Percentiles rank a stretch among this genome's conserved stretches.
Conservation (phyloP, 768 basidiomycete genomes). For the Kwoniella sp. region DNA sequence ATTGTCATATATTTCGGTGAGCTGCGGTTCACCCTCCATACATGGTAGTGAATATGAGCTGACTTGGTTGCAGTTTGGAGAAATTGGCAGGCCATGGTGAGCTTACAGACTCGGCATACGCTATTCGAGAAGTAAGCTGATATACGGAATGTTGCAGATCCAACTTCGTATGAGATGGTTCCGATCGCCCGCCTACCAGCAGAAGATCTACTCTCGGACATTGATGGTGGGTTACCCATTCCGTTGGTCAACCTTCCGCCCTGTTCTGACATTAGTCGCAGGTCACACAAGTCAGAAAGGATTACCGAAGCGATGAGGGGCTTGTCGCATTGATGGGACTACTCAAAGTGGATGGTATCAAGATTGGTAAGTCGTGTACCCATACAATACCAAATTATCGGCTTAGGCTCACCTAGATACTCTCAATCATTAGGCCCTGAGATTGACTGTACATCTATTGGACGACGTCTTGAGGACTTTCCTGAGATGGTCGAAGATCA, state of each 20-base stretch:
- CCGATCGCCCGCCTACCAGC: slow-evolving; percentile 65
- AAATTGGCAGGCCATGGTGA: slow-evolving; percentile 61
- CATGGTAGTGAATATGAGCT: not conserved
- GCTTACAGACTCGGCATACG: not conserved
- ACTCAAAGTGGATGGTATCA: slow-evolving; percentile 56
- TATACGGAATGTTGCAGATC: slow-evolving; percentile 51
- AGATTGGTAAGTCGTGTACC: slow-evolving; percentile 42
- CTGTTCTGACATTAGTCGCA: too few species aligned
- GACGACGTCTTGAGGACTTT: slow-evolving; percentile 77
- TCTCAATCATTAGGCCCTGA: slow-evolving; percentile 35
- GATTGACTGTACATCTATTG: slow-evolving; percentile 55
- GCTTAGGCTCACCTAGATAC: too few species aligned
- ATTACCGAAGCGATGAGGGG: slow-evolving; percentile 81
- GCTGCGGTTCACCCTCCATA: not conserved
- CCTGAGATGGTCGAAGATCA: slow-evolving; percentile 83
- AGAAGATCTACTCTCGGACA: slow-evolving; percentile 91
- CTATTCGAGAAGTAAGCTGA: not conserved
- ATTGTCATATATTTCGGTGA: slow-evolving; percentile 45
- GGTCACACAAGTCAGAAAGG: slow-evolving; percentile 70
- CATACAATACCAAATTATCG: too few species aligned
- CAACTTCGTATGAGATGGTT: slow-evolving; percentile 82
- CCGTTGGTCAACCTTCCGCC: too few species aligned
- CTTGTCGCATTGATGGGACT: slow-evolving; percentile 60
- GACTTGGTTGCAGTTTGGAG: slow-evolving; percentile 42
- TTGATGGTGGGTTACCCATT: slow-evolving; percentile 60